Base-by-base conservation (phyloP, 257 asterid species). In the Ophiorrhiza pumila region DNA sequence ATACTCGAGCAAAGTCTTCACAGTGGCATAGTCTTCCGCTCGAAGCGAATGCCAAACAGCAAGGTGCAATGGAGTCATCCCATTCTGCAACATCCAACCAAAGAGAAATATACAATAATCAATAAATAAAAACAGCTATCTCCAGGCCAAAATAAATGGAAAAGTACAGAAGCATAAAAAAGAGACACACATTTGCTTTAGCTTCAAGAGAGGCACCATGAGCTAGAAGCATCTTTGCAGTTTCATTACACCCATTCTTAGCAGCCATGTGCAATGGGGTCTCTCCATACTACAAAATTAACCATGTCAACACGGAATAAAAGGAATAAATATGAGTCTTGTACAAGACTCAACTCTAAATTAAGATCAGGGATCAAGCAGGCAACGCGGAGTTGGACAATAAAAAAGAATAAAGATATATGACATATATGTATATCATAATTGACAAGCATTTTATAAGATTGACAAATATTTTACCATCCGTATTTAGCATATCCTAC, bases 251-350 rank as follows among this genome's bases (percentile, higher is more conserved):
- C 68, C 99, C 99, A 82, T 90, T 95, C 86, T 95, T 95, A 69
- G 96, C 96, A 71, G 99, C 98, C 99, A 95, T 95, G 78, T 95
- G 99, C 85, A 95, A 81, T 47, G 99, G 98, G 60, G 98, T 92
- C 85, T 95, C 99, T 63, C 99, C 99, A 70, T 95, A 91, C 99
- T 95, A 72, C 76, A 75, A 85, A 66, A 25, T 17, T 69, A 39
- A 72, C 56, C 23, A 52, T 2, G 43, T 43, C 42, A 80, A 62
- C 41, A 64, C 60, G 60, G 65, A 32, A 77, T 63, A 72, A 66
- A 46, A 76, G 34, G 75, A 73, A 60, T 29, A 52, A 66, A 65
- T 47, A 71, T 13, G 41, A 70, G 37, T 37, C 13, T 3, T 20
- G n/a, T 14, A 67, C 39, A 37, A 42, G 27, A 69, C 15, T 29